A percentile compares a stretch with the other conserved stretches of the same genome.
Conservation (phyloP, 768 basidiomycete genomes). For the Lactarius sanguifluus region DNA sequence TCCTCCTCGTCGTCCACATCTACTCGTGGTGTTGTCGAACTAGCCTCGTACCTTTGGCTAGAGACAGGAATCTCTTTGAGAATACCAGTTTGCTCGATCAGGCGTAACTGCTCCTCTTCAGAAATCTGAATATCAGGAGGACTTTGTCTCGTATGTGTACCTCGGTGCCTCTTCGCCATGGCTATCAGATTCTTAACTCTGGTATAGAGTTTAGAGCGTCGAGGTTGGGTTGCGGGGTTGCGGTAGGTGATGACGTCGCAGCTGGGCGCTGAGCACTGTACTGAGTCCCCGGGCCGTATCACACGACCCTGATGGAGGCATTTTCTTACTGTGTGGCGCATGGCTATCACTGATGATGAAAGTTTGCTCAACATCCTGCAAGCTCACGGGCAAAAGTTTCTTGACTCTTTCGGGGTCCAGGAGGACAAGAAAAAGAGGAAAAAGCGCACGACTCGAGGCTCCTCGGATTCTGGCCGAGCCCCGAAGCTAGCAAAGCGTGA, state of each 20-base stretch:
- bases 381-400: slow-evolving; percentile 48
- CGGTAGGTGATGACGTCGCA: not conserved
- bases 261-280: no score
- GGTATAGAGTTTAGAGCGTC: not conserved
- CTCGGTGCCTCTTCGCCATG: slow-evolving; percentile 21
- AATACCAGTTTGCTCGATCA: slow-evolving; percentile 34
- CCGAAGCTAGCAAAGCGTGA: slow-evolving; percentile 14
- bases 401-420: slow-evolving; percentile 41
- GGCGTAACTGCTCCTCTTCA: slow-evolving; percentile 27
- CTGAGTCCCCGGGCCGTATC: no score
- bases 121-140: slow-evolving; percentile 17
- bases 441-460: slow-evolving; percentile 2
- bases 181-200: not conserved
- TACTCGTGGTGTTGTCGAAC: slow-evolving; percentile 10
- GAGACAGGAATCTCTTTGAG: slow-evolving; percentile 40
- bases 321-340: not conserved
- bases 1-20: slow-evolving; percentile 38
- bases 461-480: not conserved
- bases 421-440: slow-evolving; percentile 31
- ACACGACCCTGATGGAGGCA: no score
- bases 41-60: not conserved
- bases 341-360: slow-evolving; percentile 32
- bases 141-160: slow-evolving; percentile 1
- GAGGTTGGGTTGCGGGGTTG: not conserved
- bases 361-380: slow-evolving; percentile 44